Conservation (phyloP, 2,329 filamentous ascomycete genomes). For the Parasarocladium wereldwijsianum region DNA sequence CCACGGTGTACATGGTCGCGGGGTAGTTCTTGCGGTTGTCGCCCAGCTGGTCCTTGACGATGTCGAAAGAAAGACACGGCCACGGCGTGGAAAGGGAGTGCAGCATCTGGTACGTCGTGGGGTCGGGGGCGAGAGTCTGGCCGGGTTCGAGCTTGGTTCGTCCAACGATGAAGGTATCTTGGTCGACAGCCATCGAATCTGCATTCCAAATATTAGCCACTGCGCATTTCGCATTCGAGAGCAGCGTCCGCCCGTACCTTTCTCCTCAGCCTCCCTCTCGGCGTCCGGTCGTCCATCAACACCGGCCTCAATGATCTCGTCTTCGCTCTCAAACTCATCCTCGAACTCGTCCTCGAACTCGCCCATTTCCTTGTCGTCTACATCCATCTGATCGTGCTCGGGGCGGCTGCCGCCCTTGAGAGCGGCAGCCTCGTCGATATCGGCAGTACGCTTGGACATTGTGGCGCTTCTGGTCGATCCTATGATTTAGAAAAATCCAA, state of each 20-base stretch:
- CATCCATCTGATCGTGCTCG: slow-evolving; percentile 51
- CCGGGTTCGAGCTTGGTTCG: slow-evolving; percentile 81
- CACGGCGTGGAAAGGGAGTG: slow-evolving; percentile 88
- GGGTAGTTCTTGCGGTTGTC: slow-evolving; percentile 88
- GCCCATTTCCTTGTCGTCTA: slow-evolving; percentile 51
- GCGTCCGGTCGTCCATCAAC: slow-evolving; percentile 87
- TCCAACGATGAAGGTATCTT: slow-evolving; percentile 84
- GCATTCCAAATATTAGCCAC: slow-evolving; percentile 5
- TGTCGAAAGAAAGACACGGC: slow-evolving; percentile 94
- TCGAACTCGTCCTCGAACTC: slow-evolving; percentile 96
- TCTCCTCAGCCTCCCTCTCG: slow-evolving; percentile 82
- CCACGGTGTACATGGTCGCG: slow-evolving; percentile 86
- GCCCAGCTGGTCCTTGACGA: slow-evolving; percentile 73
- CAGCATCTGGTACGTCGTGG: slow-evolving; percentile 95
- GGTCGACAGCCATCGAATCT: slow-evolving; percentile 85
- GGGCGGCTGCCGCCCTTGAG: slow-evolving; percentile 48
- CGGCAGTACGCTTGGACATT: slow-evolving; percentile 50
- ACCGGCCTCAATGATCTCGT: slow-evolving; percentile 87
- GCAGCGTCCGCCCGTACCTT: slow-evolving; percentile 25
- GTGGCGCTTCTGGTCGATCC: too few relatives aligned
- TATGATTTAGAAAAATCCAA: too few relatives aligned
- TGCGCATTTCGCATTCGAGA: not conserved
- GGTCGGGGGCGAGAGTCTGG: slow-evolving; percentile 80
- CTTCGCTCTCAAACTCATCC: slow-evolving; percentile 75
- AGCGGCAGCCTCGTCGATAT: slow-evolving; percentile 29